Evolutionary conservation across 768 basidiomycete genomes (phyloP), one percentile per base, ranked within the genome.

Genomic region (Trametes meyenii): DNA sequence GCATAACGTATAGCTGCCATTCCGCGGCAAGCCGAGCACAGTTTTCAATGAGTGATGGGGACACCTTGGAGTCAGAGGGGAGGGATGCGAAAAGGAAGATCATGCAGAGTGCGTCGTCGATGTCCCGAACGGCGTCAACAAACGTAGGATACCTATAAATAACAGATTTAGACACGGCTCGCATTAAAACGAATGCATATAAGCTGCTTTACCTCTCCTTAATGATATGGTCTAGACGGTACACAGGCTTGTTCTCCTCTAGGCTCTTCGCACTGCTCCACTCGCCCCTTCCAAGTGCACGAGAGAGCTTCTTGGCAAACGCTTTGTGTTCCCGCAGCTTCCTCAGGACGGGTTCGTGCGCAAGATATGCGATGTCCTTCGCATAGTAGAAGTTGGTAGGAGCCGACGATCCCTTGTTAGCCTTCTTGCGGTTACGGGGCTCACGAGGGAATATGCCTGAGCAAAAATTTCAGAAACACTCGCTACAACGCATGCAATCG

Each of bases 351-450:
- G 97, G 97, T 72, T 99, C 97, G 74, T 99, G 97, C 5, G 94
- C 88, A 36, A 99, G 86, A 76, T 96, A 98, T 58, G 92, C 91
- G 66, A 99, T 96, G 72, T 99, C 97, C 77, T 99, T 99, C 26
- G 92, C 81, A 73, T 98, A 98, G 78, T 99, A 99, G 78, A 98
- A 99, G 2, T 95, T 94, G 0, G 97, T 94, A 4, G 96, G 95
- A 0, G 94, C 96, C 54, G 95, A 94, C 3, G 94, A 96, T 1
- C 96, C 97, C 74, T 97, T 98, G 79, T 98, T 98, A 39, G 96
- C 97, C 64, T 87, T 86, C 74, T 98, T 99, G 68, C 85, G 87
- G 76, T 85, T 88, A 48, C 87, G 85, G 24, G 97, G 97, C 74
- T 99, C 97, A 56, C 96, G 92, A 65, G 97, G 97, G 74, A 96